Base-by-base conservation (phyloP, 306 rosid genomes). In the Lathyrus aphaca region DNA sequence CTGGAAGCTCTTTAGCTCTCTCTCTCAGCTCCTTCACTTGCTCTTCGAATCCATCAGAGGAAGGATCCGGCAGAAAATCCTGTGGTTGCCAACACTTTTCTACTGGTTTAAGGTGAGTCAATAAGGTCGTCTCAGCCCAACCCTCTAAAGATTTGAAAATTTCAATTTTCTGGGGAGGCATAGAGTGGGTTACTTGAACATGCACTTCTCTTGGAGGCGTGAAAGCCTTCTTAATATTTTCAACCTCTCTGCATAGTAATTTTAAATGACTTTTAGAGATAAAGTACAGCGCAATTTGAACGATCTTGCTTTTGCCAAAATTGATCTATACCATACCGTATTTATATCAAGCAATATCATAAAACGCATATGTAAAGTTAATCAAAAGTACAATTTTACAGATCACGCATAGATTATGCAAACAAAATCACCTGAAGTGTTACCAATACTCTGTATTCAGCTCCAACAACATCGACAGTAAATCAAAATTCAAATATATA, bases 11-110 rank as follows among this genome's bases (percentile, higher is more conserved):
- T 77, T 79, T 87, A 8, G 94, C 90, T 59, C 97, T 87, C 84
- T 75, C 87, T 74, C 89, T 77, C 51, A 91, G 80, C 69, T 91
- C 97, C 84, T 45, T 82, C 71, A 91, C 87, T 79, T 89, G 96
- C 68, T 91, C 97, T 23, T 89, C 82, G 79, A 91, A 91, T 21
- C 94, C 97, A 60, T 89, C 96, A 0, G 83, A 70, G 53, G 88
- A 67, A 35, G 97, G 85, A 72, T 91, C 97, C 0, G 97, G 97
- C 49, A 91, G 78, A 71, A 85, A 89, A 76, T 91, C 97, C 74
- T 85, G 96, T 72, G 97, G 91, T 80, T 91, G 97, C 97, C 97
- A 91, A 29, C 97, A 89, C 77, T 89, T 91, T 62, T 91, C 96
- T 15, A 91, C 96, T 0, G 89, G 96, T 77, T 91, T 91, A 68